Conservation (phyloP, 2,329 filamentous ascomycete genomes). For the Thielaviopsis musarum region DNA sequence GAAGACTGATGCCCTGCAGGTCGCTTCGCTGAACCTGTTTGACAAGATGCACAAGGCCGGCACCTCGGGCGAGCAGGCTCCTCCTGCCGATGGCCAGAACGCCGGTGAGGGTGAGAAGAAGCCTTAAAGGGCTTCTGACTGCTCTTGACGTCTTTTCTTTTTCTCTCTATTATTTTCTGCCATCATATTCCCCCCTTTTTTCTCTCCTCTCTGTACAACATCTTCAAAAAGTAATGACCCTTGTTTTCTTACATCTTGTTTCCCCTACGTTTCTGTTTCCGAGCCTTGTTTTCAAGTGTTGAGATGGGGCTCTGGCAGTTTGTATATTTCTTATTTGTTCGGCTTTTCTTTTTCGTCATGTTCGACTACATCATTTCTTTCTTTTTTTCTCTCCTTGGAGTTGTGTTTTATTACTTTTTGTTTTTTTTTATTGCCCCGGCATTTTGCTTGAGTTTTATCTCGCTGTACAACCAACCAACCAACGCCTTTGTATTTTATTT, state of each 20-base stretch:
- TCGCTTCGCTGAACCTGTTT: slow-evolving; percentile 87
- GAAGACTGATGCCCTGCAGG: slow-evolving; percentile 93
- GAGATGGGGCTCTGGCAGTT: neutral
- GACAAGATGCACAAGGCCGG: slow-evolving; percentile 99
- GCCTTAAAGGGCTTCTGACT: slow-evolving; percentile 30
- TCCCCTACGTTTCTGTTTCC: neutral
- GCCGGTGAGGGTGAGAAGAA: slow-evolving; percentile 50
- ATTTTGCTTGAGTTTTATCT: neutral
- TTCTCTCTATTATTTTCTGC: slow-evolving; percentile 13
- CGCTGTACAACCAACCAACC: slow-evolving; percentile 7
- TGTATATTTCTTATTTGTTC: slow-evolving; percentile 4
- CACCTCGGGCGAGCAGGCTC: slow-evolving; percentile 40
- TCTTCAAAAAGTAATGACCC: neutral
- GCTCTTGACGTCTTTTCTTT: too few species aligned
- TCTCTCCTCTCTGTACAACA: slow-evolving; percentile 7
- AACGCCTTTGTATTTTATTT: slow-evolving; percentile 5
- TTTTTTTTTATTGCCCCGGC: neutral
- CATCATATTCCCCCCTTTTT: slow-evolving; percentile 12
- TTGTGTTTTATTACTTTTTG: neutral
- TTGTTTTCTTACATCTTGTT: neutral
- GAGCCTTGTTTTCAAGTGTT: neutral
- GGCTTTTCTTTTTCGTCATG: neutral
- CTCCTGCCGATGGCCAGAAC: slow-evolving; percentile 52
- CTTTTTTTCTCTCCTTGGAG: neutral
- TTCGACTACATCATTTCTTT: neutral